Evolutionary conservation across 352 stramenopile species (phyloP).

Genomic region (Phytophthora macrochlamydospora): DNA sequence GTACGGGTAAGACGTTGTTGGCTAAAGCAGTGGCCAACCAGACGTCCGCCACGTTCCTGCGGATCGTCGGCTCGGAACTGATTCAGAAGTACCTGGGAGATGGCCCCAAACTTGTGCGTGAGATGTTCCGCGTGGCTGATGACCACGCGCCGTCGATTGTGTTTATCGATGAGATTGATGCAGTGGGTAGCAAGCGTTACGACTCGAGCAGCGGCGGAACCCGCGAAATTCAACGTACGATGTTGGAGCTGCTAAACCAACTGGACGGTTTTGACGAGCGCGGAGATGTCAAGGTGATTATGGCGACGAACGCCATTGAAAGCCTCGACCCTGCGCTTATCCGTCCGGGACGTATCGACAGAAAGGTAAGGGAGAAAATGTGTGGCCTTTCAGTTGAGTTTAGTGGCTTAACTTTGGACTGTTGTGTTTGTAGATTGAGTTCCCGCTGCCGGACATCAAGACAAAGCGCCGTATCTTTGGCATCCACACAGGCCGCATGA

Average conservation of each 20-base stretch:
- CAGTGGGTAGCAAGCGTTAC: slow-evolving; percentile 99
- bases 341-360: slow-evolving; percentile 99
- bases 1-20: slow-evolving; percentile 99
- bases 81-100: slow-evolving; percentile 99
- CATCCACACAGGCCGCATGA: slow-evolving; percentile 99
- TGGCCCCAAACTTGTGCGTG: slow-evolving; percentile 99
- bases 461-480: slow-evolving; percentile 99
- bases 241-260: slow-evolving; percentile 99
- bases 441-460: slow-evolving; percentile 99
- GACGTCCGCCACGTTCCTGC: slow-evolving; percentile 99
- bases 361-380: slow-evolving; percentile 82
- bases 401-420: slow-evolving; percentile 8
- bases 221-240: slow-evolving; percentile 99
- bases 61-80: slow-evolving; percentile 98
- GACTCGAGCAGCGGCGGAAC: slow-evolving; percentile 98
- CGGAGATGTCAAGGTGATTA: slow-evolving; percentile 99
- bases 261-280: slow-evolving; percentile 99
- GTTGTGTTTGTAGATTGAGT: slow-evolving; percentile 95
- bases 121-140: slow-evolving; percentile 99
- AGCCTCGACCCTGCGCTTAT: slow-evolving; percentile 99
- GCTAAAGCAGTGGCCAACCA: slow-evolving; percentile 99
- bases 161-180: slow-evolving; percentile 99
- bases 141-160: slow-evolving; percentile 99
- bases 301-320: slow-evolving; percentile 99
- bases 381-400: neutral